Base-by-base conservation (phyloP, 768 basidiomycete genomes). In the Suillus americanus region DNA sequence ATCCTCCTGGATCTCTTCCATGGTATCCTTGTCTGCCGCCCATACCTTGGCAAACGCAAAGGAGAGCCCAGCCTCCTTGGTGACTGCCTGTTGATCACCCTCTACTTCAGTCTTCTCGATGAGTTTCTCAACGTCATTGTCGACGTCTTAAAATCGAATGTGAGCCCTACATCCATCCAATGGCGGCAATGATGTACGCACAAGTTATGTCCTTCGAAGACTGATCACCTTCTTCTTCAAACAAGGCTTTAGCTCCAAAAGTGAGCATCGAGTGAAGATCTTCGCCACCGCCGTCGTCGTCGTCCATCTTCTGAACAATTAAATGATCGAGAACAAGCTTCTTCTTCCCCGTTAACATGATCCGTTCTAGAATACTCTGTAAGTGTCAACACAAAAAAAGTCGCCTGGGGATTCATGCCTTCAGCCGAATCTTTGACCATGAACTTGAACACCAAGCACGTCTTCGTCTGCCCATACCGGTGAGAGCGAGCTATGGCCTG, bases 401-500 rank as follows among this genome's bases (percentile, higher is more conserved):
- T 28, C 56, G 64, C 53, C 16, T n/a, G 51, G 45, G 23, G 56
- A 62, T 50, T 46, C 75, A 64, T 62, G 88, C 92, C 94, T 84
- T 96, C 94, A 13, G 96, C 94, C 8, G 95, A 94, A 63, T 91
- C 89, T 75, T 97, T 97, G 62, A 94, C 87, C 93, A 99, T 95
- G 48, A 99, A 78, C 73, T 97, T 98, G 82, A 98, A 97, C 30
- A 97, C 95, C 51, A 97, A 82, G 65, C 95, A 95, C 7, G 92
- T 94, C 73, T 97, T 98, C 77, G 87, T 86, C 78, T 99, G 97
- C 2, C 97, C 97, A 72, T 90, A 99, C 62, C 97, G 87, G 80
- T 99, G 94, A 30, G 95, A 88, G 60, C 97, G 89, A 25, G 96
- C 89, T 64, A 99, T 98, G 40, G 97, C 97, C 90, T 98, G 70